phyloP scores from a whole-genome alignment of 2,329 filamentous ascomycete genomes.

The Colletotrichum shisoi region DNA sequence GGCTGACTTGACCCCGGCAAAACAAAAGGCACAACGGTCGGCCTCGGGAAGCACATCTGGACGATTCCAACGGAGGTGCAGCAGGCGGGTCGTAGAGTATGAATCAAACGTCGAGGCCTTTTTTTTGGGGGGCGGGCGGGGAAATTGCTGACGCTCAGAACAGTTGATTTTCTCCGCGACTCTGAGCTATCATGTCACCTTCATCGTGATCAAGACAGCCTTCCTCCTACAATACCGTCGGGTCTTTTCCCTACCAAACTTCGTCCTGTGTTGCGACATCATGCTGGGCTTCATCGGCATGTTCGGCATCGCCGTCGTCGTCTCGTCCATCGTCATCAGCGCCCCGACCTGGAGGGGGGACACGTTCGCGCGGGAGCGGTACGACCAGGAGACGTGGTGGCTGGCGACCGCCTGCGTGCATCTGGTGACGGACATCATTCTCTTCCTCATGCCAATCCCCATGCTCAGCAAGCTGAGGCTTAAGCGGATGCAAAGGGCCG shows the following conservation, averaged over 20 bases:
- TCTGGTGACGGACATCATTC: slow-evolving; percentile 32
- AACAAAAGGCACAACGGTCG: slow-evolving; percentile 17
- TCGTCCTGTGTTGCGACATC: slow-evolving; percentile 18
- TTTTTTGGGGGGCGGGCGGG: no score
- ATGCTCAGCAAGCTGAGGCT: slow-evolving; percentile 20
- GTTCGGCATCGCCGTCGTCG: slow-evolving; percentile 26
- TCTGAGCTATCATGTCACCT: slow-evolving; percentile 23
- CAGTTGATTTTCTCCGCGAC: slow-evolving; percentile 20
- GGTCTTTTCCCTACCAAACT: slow-evolving; percentile 15
- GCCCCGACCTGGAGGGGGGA: slow-evolving; percentile 25
- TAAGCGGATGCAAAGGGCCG: slow-evolving; percentile 11
- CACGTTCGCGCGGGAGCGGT: background rate
- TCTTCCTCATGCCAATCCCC: slow-evolving; percentile 33
- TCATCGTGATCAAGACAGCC: slow-evolving; percentile 31
- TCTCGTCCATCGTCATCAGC: slow-evolving; percentile 20
- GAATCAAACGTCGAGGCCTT: background rate
- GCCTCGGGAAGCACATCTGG: slow-evolving; percentile 24
- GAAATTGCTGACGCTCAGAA: background rate
- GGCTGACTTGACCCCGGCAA: background rate
- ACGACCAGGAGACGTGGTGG: slow-evolving; percentile 27
- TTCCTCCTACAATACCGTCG: slow-evolving; percentile 30
- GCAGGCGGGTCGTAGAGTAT: slow-evolving; percentile 12
- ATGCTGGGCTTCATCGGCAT: slow-evolving; percentile 26
- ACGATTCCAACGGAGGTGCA: background rate
- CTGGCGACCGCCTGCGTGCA: slow-evolving; percentile 19